phyloP scores from a whole-genome alignment of 1,139 yeast genomes.

The Hansenula anomala region DNA sequence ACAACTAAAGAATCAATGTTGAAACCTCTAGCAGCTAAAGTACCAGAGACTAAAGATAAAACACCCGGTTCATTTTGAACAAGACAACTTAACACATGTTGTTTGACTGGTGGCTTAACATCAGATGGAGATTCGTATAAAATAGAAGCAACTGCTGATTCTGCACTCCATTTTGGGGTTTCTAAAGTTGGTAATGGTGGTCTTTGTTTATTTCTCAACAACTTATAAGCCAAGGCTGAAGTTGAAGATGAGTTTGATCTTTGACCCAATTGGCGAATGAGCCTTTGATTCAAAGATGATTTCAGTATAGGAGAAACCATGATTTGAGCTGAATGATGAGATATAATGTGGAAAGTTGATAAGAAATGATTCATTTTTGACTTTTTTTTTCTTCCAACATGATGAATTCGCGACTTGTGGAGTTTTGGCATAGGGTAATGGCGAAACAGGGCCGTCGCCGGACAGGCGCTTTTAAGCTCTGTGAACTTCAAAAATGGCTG shows the following conservation, averaged over 20 bases:
- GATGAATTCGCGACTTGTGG: not conserved
- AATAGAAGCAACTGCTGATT: conserved; percentile 92
- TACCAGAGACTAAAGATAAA: conserved; percentile 86
- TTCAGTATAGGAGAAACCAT: not conserved
- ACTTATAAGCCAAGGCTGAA: conserved; percentile 93
- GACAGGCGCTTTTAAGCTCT: too few relatives aligned
- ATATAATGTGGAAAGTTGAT: not conserved
- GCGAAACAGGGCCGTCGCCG: too few relatives aligned
- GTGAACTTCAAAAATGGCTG: too few relatives aligned
- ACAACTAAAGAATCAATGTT: conserved; percentile 96
- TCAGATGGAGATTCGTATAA: conserved; percentile 89
- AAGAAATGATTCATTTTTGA: not conserved
- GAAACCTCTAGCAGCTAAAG: conserved; percentile 96
- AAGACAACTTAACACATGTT: conserved; percentile 91
- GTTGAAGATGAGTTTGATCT: conserved; percentile 52
- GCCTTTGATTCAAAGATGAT: not conserved
- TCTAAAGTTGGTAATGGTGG: conserved; percentile 95
- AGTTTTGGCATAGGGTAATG: too few relatives aligned
- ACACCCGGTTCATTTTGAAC: conserved; percentile 99
- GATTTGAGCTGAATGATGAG: not conserved
- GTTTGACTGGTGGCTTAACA: conserved; percentile 58
- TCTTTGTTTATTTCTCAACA: conserved; percentile 74
- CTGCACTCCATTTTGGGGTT: conserved; percentile 92
- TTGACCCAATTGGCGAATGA: not conserved
- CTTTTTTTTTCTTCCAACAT: not conserved